Percentiles rank a stretch among this genome's conserved stretches.
Conservation (phyloP, 148 eudicot species). For the Selenicereus undatus region DNA sequence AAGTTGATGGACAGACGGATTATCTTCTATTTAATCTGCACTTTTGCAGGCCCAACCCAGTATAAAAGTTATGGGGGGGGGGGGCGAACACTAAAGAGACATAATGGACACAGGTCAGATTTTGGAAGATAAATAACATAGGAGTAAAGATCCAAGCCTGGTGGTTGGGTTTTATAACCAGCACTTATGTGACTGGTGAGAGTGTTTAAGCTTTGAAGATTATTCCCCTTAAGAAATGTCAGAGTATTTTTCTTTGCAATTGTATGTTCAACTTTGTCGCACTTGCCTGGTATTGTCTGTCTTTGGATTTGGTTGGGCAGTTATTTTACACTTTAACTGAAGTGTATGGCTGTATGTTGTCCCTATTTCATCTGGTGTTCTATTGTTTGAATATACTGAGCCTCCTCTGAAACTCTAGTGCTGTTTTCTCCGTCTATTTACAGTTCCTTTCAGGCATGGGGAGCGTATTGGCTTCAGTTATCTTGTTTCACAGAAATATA, state of each 20-base stretch:
- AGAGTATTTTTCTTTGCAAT: not conserved
- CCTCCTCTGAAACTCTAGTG: not conserved
- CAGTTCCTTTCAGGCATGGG: constrained; percentile 95
- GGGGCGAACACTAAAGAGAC: not conserved
- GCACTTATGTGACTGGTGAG: too few species aligned
- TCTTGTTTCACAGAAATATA: constrained; percentile 80
- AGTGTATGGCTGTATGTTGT: not conserved
- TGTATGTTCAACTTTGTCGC: not conserved
- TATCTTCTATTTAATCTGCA: not conserved
- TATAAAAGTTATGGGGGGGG: not conserved
- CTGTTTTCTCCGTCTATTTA: not conserved
- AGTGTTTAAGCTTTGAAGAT: not conserved
- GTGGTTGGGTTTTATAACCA: not conserved
- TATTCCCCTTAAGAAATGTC: not conserved
- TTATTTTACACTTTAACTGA: not conserved
- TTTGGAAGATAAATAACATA: too few species aligned
- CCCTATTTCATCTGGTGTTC: not conserved
- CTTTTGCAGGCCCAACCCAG: not conserved
- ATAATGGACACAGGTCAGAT: too few species aligned
- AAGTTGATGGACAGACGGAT: too few species aligned
- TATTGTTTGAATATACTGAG: not conserved
- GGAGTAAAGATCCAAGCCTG: not conserved
- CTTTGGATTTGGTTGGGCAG: not conserved
- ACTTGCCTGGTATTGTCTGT: not conserved
- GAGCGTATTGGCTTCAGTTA: constrained; percentile 97